Percentiles rank a stretch among this genome's conserved stretches.
phyloP scores from a whole-genome alignment of 208 protist genomes.

The Acanthamoeba castellanii region DNA sequence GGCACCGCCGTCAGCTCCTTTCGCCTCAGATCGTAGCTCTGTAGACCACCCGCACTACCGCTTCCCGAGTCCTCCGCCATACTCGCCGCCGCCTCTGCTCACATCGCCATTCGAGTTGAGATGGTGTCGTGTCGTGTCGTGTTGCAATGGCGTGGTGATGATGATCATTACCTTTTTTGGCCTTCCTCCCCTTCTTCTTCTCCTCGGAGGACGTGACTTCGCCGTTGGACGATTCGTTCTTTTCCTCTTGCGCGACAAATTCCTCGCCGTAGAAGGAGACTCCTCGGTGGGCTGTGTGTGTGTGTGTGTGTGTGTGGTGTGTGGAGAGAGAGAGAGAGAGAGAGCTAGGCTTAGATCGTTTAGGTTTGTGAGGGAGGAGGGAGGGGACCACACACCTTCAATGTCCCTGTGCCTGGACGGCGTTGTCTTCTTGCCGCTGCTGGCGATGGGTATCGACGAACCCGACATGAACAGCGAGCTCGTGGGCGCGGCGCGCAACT shows the following conservation, averaged over 20 bases:
- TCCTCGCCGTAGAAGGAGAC: constrained; percentile 66
- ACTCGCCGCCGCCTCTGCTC: background rate
- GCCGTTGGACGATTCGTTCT: background rate
- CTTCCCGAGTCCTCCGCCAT: background rate
- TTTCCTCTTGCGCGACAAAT: background rate
- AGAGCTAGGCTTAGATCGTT: background rate
- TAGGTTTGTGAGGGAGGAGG: background rate
- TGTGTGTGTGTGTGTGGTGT: background rate
- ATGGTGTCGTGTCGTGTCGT: background rate
- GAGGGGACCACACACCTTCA: background rate
- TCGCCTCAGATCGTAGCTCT: constrained; percentile 57
- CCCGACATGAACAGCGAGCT: background rate
- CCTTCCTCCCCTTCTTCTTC: constrained; percentile 54
- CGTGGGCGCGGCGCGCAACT: background rate
- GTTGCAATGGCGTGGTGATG: background rate
- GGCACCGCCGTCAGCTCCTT: constrained; percentile 38
- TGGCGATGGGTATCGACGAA: background rate
- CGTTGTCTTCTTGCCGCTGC: background rate
- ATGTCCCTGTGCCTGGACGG: background rate
- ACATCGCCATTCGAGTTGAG: background rate
- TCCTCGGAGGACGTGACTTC: background rate
- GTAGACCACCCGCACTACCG: constrained; percentile 4
- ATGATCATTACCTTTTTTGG: background rate
- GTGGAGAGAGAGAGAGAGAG: too few species aligned
- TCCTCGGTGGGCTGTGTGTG: background rate